A percentile compares a stretch with the other conserved stretches of the same genome.
Evolutionary conservation across 768 basidiomycete genomes (phyloP).

Genomic region (Tulasnella sp.): DNA sequence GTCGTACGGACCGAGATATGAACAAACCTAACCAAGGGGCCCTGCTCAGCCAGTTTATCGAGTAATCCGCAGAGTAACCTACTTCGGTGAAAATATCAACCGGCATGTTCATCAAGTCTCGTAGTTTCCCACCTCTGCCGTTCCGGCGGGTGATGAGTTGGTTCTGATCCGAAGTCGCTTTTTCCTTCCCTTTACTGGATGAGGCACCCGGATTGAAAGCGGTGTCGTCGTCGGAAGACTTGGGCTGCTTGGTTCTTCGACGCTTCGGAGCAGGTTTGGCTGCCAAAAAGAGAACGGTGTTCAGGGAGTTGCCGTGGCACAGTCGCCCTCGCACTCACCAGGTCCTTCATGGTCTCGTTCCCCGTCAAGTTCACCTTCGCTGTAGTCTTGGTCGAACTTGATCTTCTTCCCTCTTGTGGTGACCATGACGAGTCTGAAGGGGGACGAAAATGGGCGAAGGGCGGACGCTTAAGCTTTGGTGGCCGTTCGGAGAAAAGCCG

Average conservation of each 20-base stretch:
- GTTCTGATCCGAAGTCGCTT: not conserved
- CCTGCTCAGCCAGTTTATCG: not conserved
- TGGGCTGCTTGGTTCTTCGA: not conserved
- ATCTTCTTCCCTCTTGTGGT: not conserved
- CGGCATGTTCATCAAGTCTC: constrained; percentile 34
- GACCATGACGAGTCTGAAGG: not conserved
- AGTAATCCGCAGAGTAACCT: not conserved
- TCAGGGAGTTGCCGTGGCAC: not conserved
- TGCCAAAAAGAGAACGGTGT: not conserved
- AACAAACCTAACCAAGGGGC: constrained; percentile 23
- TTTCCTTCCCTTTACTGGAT: not conserved
- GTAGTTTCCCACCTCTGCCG: constrained; percentile 29
- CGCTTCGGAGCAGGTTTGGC: not conserved
- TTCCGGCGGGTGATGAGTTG: not conserved
- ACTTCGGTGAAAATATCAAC: constrained; percentile 36
- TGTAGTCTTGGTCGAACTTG: not conserved
- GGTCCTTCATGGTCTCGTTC: not conserved
- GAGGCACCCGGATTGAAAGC: not conserved
- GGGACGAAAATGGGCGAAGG: no score
- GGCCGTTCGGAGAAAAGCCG: no score
- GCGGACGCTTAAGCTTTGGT: not conserved
- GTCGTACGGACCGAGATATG: constrained; percentile 21
- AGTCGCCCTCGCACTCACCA: not conserved
- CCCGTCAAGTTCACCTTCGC: not conserved
- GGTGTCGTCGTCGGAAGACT: not conserved